Evolutionary conservation across 2,329 filamentous ascomycete genomes (phyloP).

Genomic region (Tolypocladium tropicale): DNA sequence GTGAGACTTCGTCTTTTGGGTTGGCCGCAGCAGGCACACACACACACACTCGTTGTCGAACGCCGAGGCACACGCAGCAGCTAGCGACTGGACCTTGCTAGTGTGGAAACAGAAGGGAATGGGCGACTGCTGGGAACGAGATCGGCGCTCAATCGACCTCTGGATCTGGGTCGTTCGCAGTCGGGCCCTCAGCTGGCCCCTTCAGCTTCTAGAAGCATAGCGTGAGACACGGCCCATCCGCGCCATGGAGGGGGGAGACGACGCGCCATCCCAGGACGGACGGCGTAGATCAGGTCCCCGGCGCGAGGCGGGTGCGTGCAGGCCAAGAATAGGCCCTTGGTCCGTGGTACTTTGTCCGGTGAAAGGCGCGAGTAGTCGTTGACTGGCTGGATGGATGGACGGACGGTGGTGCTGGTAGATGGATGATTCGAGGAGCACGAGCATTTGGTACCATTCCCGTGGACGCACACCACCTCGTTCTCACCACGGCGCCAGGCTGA

Average conservation of each 20-base stretch:
- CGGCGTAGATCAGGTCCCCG: not conserved
- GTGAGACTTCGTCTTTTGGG: not conserved
- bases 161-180: too few relatives aligned
- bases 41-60: not conserved
- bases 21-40: not conserved
- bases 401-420: not conserved
- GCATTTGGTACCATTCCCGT: not conserved
- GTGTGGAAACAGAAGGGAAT: not conserved
- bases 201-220: slow-evolving; percentile 7
- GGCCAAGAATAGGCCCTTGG: not conserved
- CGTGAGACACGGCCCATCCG: slow-evolving; percentile 4
- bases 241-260: too few relatives aligned
- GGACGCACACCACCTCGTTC: not conserved
- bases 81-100: not conserved
- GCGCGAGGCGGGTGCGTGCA: not conserved
- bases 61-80: not conserved
- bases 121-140: not conserved
- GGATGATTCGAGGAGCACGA: not conserved
- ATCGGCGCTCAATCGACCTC: not conserved
- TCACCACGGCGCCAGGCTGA: not conserved
- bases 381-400: not conserved
- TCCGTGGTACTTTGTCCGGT: not conserved
- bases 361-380: not conserved
- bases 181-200: slow-evolving; percentile 2
- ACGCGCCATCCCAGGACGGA: slow-evolving; percentile 1